Evolutionary conservation across 805 yeast species (phyloP), one percentile per base, ranked within the genome.

Genomic region (Sungouiella thailandica): DNA sequence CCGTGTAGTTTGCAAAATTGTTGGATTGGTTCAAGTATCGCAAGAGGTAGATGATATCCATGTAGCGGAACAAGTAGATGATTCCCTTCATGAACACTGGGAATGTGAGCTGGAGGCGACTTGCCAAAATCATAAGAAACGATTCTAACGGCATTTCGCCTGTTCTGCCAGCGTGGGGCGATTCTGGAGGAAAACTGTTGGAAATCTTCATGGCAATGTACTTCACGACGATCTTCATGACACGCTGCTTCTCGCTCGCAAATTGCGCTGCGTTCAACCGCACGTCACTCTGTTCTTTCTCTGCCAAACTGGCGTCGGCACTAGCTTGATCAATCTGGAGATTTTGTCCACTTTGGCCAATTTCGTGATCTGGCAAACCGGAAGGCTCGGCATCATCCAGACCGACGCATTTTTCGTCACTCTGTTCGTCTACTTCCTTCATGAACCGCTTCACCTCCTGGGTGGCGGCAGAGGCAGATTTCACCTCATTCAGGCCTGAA

Each of bases 21-120:
- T 67, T 67, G 18, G 69, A 59, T 44, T 67, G 72, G 40, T 67
- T 67, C 36, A 67, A 57, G 41, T 67, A 67, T 34, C 72, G 49
- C 39, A 67, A 58, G 35, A 67, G 55, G 46, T 67, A 67, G 32
- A 67, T 60, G 28, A 67, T 63, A 43, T 67, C 72, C 71, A 67
- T 67, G 44, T 67, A 67, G 34, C 72, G 53, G 52, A 67, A 67
- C 29, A 67, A 51, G 41, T 66, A 66, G 17, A 67, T 62, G 25
- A 60, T 52, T 4, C 70, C 65, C 37, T 60, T 63, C 57, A 67
- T 55, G 42, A 67, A 67, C 40, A 55, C 44, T 3, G 60, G 52
- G 17, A 67, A 38, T 1, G 63, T 44, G 26, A 67, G 46, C 34
- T 55, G 55, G 31, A 67, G 56, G 35, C 72, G 54, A 33, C 62